Evolutionary conservation across 306 rosid species (phyloP), one percentile per base, ranked within the genome.

Genomic region (Cicer chorassanicum): DNA sequence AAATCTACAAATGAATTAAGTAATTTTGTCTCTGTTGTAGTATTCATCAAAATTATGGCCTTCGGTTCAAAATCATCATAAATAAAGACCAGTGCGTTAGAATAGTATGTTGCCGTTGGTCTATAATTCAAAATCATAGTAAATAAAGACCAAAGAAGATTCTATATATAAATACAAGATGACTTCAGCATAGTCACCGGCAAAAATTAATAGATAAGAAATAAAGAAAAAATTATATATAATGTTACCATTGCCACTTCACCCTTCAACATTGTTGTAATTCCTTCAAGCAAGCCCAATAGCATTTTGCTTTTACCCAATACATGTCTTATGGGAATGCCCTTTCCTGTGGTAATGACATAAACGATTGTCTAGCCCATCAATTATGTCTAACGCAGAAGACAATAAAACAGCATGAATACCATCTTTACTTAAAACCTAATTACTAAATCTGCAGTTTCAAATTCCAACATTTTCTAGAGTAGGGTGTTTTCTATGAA

Each of bases 261-360:
- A 55, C 92, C 96, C 90, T 92, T 92, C 79, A 82, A 81, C 97
- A 95, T 92, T 15, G 98, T 82, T n/a, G 99, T 96, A 85, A 95
- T 78, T 73, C 97, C 98, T 86, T 92, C 97, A 16, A 92, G 90
- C 83, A 95, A 87, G 57, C 99, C 98, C 82, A 95, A 78, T 40
- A 95, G 38, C 85, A 95, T 86, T 88, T 92, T 92, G 90, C 93
- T 90, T 84, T 89, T 95, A 15, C 98, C 99, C 89, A 92, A 83
- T 80, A 92, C 87, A 65, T 86, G 86, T 80, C 96, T 85, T 45
- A 85, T 76, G 0, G 96, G 99, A 9, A 34, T 80, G 11, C 92
- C 98, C 81, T 82, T 92, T 57, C 98, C 99, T 95, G 85, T 82
- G 73, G 53, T 65, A 54, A 46, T 73, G 72, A 74, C 60, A 16